These are phyloP conservation scores for Nothomitra cinnamomea DNA, from an alignment of 2,329 filamentous ascomycete species.

Conservation along the genomic window DNA sequence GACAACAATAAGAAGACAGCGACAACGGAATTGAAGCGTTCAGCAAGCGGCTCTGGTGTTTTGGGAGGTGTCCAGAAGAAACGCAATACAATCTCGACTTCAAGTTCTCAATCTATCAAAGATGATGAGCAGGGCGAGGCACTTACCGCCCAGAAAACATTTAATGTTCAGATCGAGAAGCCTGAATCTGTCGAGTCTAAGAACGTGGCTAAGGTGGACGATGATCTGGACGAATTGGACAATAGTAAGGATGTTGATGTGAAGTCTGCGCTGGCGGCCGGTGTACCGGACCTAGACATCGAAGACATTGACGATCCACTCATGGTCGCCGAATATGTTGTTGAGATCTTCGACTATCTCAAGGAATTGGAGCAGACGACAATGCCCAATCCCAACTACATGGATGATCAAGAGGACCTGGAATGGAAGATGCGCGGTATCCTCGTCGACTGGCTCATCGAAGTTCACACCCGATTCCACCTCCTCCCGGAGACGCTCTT, in stretches of 20 bases:
- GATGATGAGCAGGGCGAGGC: constrained; percentile 28
- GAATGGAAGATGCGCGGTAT: constrained; percentile 99
- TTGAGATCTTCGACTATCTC: constrained; percentile 94
- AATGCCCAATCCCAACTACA: constrained; percentile 85
- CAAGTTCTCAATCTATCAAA: constrained; percentile 38
- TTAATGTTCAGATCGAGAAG: constrained; percentile 35
- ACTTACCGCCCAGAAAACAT: constrained; percentile 41
- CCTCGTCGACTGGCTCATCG: constrained; percentile 92
- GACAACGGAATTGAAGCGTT: constrained; percentile 48
- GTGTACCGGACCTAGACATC: constrained; percentile 48
- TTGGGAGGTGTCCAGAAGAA: constrained; percentile 52
- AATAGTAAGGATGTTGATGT: constrained; percentile 4
- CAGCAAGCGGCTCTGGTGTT: constrained; percentile 54
- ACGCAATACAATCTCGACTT: constrained; percentile 35
- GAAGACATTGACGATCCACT: constrained; percentile 88
- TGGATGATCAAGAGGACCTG: constrained; percentile 82
- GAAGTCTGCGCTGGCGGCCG: constrained; percentile 4
- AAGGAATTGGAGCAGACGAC: constrained; percentile 64
- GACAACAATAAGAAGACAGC: constrained; percentile 45
- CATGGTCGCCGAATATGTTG: constrained; percentile 95
- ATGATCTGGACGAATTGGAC: constrained; percentile 15
- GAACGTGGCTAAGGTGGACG: constrained; percentile 14
- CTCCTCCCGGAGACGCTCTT: constrained; percentile 92
- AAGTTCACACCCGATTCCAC: constrained; percentile 93
- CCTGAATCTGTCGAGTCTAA: constrained; percentile 22